Conservation (phyloP, 352 stramenopile species). For the Pythium aquatile region DNA sequence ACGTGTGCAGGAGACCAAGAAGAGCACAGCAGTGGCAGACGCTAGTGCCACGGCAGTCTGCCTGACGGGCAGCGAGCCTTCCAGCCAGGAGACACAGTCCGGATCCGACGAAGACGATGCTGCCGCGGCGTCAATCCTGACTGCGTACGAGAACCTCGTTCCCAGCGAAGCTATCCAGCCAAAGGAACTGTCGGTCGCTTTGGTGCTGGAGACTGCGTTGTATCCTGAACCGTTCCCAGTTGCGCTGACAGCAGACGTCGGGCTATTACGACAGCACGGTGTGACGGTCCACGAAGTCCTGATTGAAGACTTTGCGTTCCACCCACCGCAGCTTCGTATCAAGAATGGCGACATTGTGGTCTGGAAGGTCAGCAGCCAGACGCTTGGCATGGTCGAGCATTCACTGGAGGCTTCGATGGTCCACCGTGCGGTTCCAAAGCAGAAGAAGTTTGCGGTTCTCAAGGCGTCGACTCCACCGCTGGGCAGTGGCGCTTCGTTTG, state of each 20-base stretch:
- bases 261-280: conserved; percentile 2
- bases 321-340: conserved; percentile 31
- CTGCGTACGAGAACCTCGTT: conserved; percentile 16
- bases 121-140: conserved; percentile 30
- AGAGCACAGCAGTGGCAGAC: conserved; percentile 1
- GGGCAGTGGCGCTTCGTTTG: conserved; percentile 28
- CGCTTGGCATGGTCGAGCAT: conserved; percentile 42
- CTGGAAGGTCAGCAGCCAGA: conserved; percentile 36
- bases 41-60: not conserved
- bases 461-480: conserved; percentile 31
- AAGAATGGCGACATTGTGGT: conserved; percentile 34
- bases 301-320: conserved; percentile 40
- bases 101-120: conserved; percentile 55
- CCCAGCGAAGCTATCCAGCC: conserved; percentile 12
- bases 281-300: conserved; percentile 33
- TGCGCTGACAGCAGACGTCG: conserved; percentile 3
- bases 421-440: not conserved
- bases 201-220: conserved; percentile 8
- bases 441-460: conserved; percentile 4
- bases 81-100: conserved; percentile 72
- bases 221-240: conserved; percentile 36
- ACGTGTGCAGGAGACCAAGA: conserved; percentile 17
- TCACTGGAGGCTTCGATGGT: conserved; percentile 32
- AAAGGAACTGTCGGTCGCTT: conserved; percentile 4
- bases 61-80: conserved; percentile 30